A percentile compares a stretch with the other conserved stretches of the same genome.
phyloP scores from a whole-genome alignment of 192 early-diverging fungal species.

The Funneliformis geosporum region DNA sequence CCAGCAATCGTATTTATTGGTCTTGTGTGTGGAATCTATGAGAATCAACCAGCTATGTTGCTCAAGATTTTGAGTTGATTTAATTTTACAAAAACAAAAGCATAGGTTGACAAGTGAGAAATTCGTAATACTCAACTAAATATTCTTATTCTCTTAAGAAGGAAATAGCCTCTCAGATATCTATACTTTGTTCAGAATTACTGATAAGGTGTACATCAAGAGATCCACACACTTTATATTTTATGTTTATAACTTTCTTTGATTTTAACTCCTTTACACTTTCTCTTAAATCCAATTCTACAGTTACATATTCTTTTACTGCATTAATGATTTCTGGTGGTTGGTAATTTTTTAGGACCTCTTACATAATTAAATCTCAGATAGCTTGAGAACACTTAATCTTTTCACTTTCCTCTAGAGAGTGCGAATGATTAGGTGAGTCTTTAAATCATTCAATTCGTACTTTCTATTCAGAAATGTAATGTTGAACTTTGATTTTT shows the following conservation, averaged over 20 bases:
- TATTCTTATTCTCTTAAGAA: neutral
- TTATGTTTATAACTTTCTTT: neutral
- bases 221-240: neutral
- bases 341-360: neutral
- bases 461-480: neutral
- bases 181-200: neutral
- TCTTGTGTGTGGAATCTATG: conserved; percentile 29
- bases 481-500: conserved; percentile 16
- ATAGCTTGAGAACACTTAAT: conserved; percentile 2
- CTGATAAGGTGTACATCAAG: neutral
- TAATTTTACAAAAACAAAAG: too few relatives aligned
- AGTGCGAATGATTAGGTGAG: neutral
- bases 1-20: conserved; percentile 26
- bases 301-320: neutral
- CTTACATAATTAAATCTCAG: neutral
- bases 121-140: too few relatives aligned
- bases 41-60: conserved; percentile 26
- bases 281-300: neutral
- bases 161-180: neutral
- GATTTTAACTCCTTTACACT: neutral
- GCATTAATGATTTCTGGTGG: neutral
- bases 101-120: too few relatives aligned
- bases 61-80: too few relatives aligned
- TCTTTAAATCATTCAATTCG: neutral
- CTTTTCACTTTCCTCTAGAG: neutral